A percentile compares a stretch with the other conserved stretches of the same genome.
Conservation (phyloP, 768 basidiomycete species). For the Boletus bicolor region DNA sequence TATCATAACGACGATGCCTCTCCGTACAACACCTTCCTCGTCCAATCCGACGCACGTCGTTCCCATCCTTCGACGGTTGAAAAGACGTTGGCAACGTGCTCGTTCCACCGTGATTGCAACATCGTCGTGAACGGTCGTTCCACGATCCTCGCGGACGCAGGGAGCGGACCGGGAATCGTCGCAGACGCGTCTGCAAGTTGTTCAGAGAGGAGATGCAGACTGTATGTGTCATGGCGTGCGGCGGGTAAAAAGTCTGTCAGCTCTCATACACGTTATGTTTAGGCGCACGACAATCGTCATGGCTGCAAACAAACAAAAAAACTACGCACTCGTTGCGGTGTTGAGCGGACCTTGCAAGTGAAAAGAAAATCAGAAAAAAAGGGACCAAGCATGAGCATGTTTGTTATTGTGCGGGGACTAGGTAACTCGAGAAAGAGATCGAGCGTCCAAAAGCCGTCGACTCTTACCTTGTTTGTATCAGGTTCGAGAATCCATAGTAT, state of each 20-base stretch:
- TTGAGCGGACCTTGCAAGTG: slow-evolving; percentile 45
- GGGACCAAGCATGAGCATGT: background rate
- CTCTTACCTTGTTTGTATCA: slow-evolving; percentile 54
- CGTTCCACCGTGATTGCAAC: slow-evolving; percentile 57
- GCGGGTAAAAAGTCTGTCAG: background rate
- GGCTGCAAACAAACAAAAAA: too few relatives aligned
- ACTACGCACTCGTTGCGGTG: slow-evolving; percentile 48
- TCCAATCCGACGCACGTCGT: slow-evolving; percentile 44
- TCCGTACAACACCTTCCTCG: slow-evolving; percentile 45
- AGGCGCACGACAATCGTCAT: background rate
- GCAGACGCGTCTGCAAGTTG: slow-evolving; percentile 51
- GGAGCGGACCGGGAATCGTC: slow-evolving; percentile 45
- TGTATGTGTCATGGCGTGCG: slow-evolving; percentile 20
- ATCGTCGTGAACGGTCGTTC: slow-evolving; percentile 45
- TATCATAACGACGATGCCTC: background rate
- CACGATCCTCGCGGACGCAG: slow-evolving; percentile 53
- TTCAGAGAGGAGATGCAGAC: slow-evolving; percentile 47
- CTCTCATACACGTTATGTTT: background rate
- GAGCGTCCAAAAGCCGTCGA: too few relatives aligned
- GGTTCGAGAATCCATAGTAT: slow-evolving; percentile 68
- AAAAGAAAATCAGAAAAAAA: background rate
- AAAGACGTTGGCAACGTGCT: slow-evolving; percentile 48
- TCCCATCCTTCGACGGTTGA: slow-evolving; percentile 46
- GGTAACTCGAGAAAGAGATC: too few relatives aligned
- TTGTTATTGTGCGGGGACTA: too few relatives aligned